Evolutionary conservation across 2,329 filamentous ascomycete species (phyloP).

Genomic region (Coniochaeta hoffmannii): DNA sequence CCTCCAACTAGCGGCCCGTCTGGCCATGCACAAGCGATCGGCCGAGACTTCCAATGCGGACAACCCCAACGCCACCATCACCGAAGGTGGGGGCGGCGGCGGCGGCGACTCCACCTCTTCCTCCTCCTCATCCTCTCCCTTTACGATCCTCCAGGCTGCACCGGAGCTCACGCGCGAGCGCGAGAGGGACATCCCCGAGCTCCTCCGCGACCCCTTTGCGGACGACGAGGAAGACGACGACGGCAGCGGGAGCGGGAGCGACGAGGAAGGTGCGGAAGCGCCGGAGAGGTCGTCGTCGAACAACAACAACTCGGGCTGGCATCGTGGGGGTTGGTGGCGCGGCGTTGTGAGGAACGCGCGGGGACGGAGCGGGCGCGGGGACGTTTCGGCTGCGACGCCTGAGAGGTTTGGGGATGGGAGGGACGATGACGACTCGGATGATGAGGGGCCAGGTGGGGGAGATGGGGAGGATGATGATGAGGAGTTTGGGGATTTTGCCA

Average conservation of each 20-base stretch:
- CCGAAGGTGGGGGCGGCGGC: conserved; percentile 5
- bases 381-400: conserved; percentile 6
- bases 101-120: conserved; percentile 9
- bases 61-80: conserved; percentile 26
- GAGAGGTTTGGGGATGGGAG: conserved; percentile 27
- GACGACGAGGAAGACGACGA: conserved; percentile 47
- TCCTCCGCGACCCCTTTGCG: conserved; percentile 45
- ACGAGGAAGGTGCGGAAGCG: conserved; percentile 33
- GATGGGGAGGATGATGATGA: conserved; percentile 51
- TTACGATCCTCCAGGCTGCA: background rate
- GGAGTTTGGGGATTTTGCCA: conserved; percentile 62
- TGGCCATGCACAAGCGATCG: conserved; percentile 64
- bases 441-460: conserved; percentile 36
- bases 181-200: conserved; percentile 12
- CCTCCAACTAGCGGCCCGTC: conserved; percentile 79
- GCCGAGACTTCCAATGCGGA: conserved; percentile 34
- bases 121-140: background rate
- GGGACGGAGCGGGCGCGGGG: conserved; percentile 5
- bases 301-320: conserved; percentile 21
- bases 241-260: conserved; percentile 42
- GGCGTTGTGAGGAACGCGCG: conserved; percentile 19
- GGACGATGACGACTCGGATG: conserved; percentile 24
- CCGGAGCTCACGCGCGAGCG: background rate
- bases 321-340: conserved; percentile 28
- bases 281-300: conserved; percentile 29